Base-by-base conservation (phyloP, 1,284 basidiomycete genomes). In the Macrocystidia cucumis region DNA sequence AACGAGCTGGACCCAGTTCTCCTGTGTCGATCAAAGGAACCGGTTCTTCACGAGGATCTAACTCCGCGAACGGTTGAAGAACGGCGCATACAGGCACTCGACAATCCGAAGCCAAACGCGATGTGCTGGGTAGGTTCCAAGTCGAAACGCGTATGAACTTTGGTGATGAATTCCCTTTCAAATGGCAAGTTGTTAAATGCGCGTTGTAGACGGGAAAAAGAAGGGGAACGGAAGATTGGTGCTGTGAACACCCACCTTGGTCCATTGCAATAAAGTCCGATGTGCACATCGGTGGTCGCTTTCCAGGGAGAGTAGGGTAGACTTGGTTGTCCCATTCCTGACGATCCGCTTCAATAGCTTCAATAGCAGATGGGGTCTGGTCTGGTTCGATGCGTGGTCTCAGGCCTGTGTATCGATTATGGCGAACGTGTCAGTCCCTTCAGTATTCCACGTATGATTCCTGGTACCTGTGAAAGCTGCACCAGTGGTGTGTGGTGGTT, bases 281-380 rank as follows among this genome's bases (percentile, higher is more conserved):
- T 5, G 86, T 91, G 13, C 85, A 84, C 11, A 92, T 67, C 0
- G 96, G 96, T 0, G 80, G 78, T 46, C 82, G 78, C 25, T 69
- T 72, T 26, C 81, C 87, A 0, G 85, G 85, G 48, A 82, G 60
- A 3, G 90, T 92, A 59, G 76, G 68, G 47, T 81, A 92, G 37
- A 75, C 67, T 51, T 89, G 78, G 26, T 76, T 67, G 47, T 89
- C 79, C 80, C 91, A 96, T 63, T 77, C 65, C 39, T 80, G 75
- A 49, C 88, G 79, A 67, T 98, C 95, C 13, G 73, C 63, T 49
- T 93, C 86, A 44, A 89, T 81, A 9, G 81, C 71, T 39, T 90
- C 84, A 18, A 91, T 80, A 9, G 91, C 88, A 5, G 91, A 92
- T 4, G 96, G 96, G 32, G 98, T 84, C 57, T 97, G 91, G 44